A percentile compares a stretch with the other conserved stretches of the same genome.
Conservation (phyloP, 805 yeast genomes). For the Suhomyces kilbournensis region DNA sequence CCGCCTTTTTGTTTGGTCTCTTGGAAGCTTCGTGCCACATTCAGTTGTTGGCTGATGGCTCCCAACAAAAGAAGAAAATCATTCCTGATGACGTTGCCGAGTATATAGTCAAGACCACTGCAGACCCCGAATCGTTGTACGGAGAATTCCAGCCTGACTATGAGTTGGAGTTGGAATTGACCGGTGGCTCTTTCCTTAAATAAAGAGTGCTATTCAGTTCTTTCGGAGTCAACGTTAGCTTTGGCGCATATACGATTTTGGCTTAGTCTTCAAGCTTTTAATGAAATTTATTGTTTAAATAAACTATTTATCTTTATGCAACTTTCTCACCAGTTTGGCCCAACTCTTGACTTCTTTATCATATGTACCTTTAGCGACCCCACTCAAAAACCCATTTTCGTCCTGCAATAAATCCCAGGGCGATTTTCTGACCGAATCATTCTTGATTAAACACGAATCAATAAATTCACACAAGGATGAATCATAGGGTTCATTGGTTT, state of each 20-base stretch:
- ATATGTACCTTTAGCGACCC: slow-evolving; percentile 26
- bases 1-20: slow-evolving; percentile 61
- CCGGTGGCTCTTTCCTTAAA: slow-evolving; percentile 21
- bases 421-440: slow-evolving; percentile 61
- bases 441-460: slow-evolving; percentile 69
- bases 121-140: slow-evolving; percentile 67
- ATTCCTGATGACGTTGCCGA: slow-evolving; percentile 48
- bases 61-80: slow-evolving; percentile 38
- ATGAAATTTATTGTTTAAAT: not conserved
- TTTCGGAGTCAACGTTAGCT: too few species aligned
- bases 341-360: slow-evolving; percentile 39
- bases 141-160: slow-evolving; percentile 72
- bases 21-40: slow-evolving; percentile 65
- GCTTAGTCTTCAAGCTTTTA: not conserved
- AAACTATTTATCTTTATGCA: slow-evolving; percentile 22
- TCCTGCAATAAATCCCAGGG: slow-evolving; percentile 63
- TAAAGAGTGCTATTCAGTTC: too few species aligned
- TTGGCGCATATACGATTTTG: not conserved
- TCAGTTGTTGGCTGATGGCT: slow-evolving; percentile 63
- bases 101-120: slow-evolving; percentile 56
- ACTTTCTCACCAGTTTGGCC: slow-evolving; percentile 40
- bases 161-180: slow-evolving; percentile 35
- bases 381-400: slow-evolving; percentile 26
- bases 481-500: slow-evolving; percentile 34
- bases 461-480: slow-evolving; percentile 62